Base-by-base conservation (phyloP, 148 eudicot species). In the Pouteria glomerata region DNA sequence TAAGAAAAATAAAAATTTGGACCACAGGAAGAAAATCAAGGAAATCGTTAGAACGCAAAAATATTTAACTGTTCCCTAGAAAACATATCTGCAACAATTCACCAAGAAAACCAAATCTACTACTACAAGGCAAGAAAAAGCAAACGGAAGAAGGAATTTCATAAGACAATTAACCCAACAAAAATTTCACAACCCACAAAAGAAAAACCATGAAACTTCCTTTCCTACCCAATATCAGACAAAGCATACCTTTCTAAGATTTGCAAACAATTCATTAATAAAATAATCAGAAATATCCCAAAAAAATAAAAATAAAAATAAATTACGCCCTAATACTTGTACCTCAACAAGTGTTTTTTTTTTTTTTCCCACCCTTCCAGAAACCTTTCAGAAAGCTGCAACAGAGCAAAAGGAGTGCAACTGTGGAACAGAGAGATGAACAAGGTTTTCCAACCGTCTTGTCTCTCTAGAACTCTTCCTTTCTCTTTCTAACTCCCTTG, bases 401-500 rank as follows among this genome's bases (percentile, higher is more conserved):
- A 62, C 51, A 29, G n/a, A 59, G 39, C 39, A 69, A 71, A 68
- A 66, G 61, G 30, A 42, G 31, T 59, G 73, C 70, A 66, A 47
- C 31, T 55, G 64, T 66, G 61, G 57, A 39, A 66, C 58, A 51
- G 69, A 71, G 69, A 71, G 63, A 74, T 45, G 55, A 33, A 27
- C 30, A n/a, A 33, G 27, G 15, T 45, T 33, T 14, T 55, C 66
- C 26, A 35, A 69, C 77, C 41, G 72, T 76, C 37, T 62, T 76
- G 50, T 60, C 77, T 74, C 77, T 63, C 79, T 37, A 78, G 16
- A 63, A 33, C 57, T 44, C 55, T 65, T 55, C 33, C 47, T 58
- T 39, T 77, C 62, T 58, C 75, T 72, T 72, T 45, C 78, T 58
- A 80, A 33, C 80, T 70, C 71, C 75, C 79, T 81, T 76, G 83